Evolutionary conservation across 495 filamentous ascomycete species (phyloP).

Genomic region (Sphaerosporella brunnea): DNA sequence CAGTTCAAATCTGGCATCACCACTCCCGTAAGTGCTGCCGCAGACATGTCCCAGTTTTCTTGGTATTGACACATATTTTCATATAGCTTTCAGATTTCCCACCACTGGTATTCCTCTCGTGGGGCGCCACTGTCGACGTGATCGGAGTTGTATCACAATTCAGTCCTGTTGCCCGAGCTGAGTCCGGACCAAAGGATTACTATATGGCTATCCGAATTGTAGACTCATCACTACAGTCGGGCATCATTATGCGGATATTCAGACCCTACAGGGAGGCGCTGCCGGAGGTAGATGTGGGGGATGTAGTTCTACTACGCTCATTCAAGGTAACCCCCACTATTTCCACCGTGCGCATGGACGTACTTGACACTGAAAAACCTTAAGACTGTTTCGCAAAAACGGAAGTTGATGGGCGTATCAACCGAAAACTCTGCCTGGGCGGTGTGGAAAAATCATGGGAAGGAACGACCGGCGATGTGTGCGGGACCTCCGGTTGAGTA

Average conservation of each 20-base stretch:
- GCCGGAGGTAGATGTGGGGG: slow-evolving; percentile 49
- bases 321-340: slow-evolving; percentile 60
- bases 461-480: slow-evolving; percentile 30
- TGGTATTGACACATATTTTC: slow-evolving; percentile 20
- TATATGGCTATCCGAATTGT: slow-evolving; percentile 20
- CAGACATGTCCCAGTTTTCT: background rate
- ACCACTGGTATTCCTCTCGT: slow-evolving; percentile 16
- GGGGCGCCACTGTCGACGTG: slow-evolving; percentile 21
- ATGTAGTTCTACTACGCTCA: slow-evolving; percentile 55
- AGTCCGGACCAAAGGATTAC: slow-evolving; percentile 17
- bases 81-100: slow-evolving; percentile 21
- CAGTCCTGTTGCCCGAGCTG: slow-evolving; percentile 5
- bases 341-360: too few species aligned
- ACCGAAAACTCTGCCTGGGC: slow-evolving; percentile 45
- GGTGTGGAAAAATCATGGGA: slow-evolving; percentile 31
- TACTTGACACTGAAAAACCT: too few species aligned
- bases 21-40: slow-evolving; percentile 12
- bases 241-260: slow-evolving; percentile 45
- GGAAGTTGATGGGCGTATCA: slow-evolving; percentile 33
- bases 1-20: slow-evolving; percentile 20
- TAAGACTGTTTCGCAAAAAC: slow-evolving; percentile 29
- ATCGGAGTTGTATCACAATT: slow-evolving; percentile 18
- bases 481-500: slow-evolving; percentile 50
- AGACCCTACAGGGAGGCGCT: slow-evolving; percentile 54
- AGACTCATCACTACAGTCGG: slow-evolving; percentile 15